A percentile compares a stretch with the other conserved stretches of the same genome.
phyloP scores from a whole-genome alignment of 1,139 yeast species.

The Hansenula lynferdii region DNA sequence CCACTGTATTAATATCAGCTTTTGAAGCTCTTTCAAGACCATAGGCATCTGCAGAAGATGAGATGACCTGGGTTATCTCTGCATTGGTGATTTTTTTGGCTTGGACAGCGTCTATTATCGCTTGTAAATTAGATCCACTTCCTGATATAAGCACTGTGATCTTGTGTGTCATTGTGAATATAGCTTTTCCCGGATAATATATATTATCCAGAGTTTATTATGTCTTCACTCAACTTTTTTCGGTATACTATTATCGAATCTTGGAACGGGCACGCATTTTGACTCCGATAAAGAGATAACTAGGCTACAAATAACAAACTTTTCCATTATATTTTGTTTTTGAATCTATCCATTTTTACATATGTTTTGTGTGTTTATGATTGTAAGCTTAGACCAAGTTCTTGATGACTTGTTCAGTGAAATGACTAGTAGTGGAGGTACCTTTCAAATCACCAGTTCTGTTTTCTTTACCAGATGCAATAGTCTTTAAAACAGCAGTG shows the following conservation, averaged over 20 bases:
- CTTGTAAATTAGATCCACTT: constrained; percentile 90
- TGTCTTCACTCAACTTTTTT: not conserved
- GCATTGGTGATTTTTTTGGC: constrained; percentile 41
- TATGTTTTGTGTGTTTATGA: not conserved
- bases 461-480: constrained; percentile 90
- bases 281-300: no score
- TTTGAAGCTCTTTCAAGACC: constrained; percentile 76
- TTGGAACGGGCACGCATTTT: not conserved
- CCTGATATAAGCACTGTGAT: constrained; percentile 89
- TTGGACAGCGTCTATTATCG: constrained; percentile 72
- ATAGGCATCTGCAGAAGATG: constrained; percentile 78
- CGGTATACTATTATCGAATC: not conserved
- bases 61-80: constrained; percentile 55
- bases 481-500: constrained; percentile 83
- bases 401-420: constrained; percentile 75
- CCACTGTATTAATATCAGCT: constrained; percentile 61
- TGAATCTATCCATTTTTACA: not conserved
- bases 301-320: no score
- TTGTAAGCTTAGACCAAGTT: constrained; percentile 21
- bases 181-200: no score
- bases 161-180: constrained; percentile 19
- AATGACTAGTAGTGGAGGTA: constrained; percentile 79
- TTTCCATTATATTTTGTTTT: not conserved
- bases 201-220: no score
- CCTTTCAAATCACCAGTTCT: constrained; percentile 98